Percentiles rank a stretch among this genome's conserved stretches.
phyloP scores from a whole-genome alignment of 257 asterid genomes.

The Solanum infundibuliforme region DNA sequence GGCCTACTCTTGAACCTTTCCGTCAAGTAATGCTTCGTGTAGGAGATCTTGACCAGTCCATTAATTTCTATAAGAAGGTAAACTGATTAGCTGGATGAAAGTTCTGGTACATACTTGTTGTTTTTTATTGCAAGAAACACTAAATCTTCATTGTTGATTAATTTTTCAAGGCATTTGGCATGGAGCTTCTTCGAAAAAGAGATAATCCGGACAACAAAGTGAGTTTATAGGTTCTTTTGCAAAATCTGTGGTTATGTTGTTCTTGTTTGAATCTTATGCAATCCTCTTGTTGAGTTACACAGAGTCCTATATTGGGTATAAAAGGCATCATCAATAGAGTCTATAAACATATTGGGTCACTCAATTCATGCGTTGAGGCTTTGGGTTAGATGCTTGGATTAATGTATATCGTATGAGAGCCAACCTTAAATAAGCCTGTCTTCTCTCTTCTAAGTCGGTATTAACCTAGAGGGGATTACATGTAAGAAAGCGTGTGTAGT shows the following conservation, averaged over 20 bases:
- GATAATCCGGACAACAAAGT: slow-evolving; percentile 32
- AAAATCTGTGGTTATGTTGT: background rate
- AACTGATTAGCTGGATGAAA: background rate
- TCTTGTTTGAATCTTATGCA: background rate
- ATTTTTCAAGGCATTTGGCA: slow-evolving; percentile 34
- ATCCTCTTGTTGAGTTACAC: background rate
- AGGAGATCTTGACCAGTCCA: slow-evolving; percentile 40
- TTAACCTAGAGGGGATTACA: background rate
- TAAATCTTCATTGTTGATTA: background rate
- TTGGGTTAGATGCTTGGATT: background rate
- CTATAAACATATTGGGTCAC: background rate
- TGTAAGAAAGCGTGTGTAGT: background rate
- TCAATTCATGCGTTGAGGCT: background rate
- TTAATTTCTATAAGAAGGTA: slow-evolving; percentile 39
- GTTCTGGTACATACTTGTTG: background rate
- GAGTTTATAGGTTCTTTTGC: slow-evolving; percentile 8
- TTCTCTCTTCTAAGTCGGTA: background rate
- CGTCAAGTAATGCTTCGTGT: slow-evolving; percentile 47
- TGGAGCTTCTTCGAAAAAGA: slow-evolving; percentile 33
- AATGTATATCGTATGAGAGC: background rate
- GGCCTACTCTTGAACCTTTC: slow-evolving; percentile 27
- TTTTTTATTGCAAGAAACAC: background rate
- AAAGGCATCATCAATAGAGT: background rate
- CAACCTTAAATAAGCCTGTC: background rate
- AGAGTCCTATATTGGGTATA: background rate